These are phyloP conservation scores for Botryobasidium botryosum DNA, from an alignment of 768 basidiomycete species.

Conservation along the genomic window DNA sequence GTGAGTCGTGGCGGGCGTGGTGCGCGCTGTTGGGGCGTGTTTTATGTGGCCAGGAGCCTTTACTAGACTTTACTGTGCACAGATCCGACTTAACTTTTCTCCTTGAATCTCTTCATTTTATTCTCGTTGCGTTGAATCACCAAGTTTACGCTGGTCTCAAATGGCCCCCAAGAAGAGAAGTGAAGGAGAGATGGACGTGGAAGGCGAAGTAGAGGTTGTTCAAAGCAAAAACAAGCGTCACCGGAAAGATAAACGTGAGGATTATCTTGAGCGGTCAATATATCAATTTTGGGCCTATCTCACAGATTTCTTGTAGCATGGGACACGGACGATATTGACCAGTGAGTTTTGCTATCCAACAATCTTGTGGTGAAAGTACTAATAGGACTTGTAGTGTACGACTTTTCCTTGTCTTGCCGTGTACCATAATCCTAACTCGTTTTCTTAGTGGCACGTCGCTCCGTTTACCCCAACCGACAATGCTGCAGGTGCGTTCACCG, in stretches of 20 bases:
- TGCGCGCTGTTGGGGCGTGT: too few relatives aligned
- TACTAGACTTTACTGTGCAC: too few relatives aligned
- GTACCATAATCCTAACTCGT: background rate
- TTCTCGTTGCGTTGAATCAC: too few relatives aligned
- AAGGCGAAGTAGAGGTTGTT: constrained; percentile 22
- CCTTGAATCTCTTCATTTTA: too few relatives aligned
- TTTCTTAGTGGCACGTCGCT: constrained; percentile 73
- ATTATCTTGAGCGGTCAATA: background rate
- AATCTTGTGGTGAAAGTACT: background rate
- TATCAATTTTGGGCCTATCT: constrained; percentile 12
- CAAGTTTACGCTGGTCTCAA: too few relatives aligned
- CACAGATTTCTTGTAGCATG: constrained; percentile 79
- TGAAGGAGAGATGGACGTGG: constrained; percentile 30
- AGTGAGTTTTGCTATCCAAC: constrained; percentile 38
- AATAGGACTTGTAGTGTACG: constrained; percentile 4
- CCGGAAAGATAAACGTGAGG: constrained; percentile 89
- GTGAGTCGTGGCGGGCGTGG: too few relatives aligned
- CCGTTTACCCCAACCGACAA: constrained; percentile 60
- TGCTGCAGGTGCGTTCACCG: constrained; percentile 67
- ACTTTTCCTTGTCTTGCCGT: constrained; percentile 7
- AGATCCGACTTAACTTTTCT: too few relatives aligned
- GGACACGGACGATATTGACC: constrained; percentile 98
- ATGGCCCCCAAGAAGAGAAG: too few relatives aligned
- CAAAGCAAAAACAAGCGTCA: constrained; percentile 77
- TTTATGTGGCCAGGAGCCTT: too few relatives aligned